Evolutionary conservation across 352 stramenopile species (phyloP).

Genomic region (Thraustochytrium sp.): DNA sequence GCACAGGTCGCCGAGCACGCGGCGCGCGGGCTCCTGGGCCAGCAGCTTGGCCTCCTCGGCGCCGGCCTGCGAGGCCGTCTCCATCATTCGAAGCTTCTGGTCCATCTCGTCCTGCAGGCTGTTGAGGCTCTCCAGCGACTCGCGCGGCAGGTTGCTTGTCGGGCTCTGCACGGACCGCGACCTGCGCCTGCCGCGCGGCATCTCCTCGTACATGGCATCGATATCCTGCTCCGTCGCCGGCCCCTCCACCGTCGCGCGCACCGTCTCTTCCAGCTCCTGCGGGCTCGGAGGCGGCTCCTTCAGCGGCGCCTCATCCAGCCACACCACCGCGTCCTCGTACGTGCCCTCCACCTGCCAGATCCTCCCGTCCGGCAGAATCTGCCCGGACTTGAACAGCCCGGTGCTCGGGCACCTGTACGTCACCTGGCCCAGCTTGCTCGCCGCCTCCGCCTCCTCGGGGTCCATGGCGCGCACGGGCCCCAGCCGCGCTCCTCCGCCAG

Average conservation of each 20-base stretch:
- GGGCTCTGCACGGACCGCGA: slow-evolving; percentile 26
- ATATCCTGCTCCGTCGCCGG: neutral
- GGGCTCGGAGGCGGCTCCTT: neutral
- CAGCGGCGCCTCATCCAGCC: slow-evolving; percentile 32
- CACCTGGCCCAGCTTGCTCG: slow-evolving; percentile 18
- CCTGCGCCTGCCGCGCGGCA: neutral
- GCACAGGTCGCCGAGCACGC: neutral
- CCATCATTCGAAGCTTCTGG: neutral
- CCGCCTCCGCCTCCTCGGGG: neutral
- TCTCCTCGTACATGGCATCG: neutral
- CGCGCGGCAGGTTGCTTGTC: neutral
- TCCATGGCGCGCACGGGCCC: too few relatives aligned
- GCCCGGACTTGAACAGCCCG: neutral
- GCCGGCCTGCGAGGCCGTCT: neutral
- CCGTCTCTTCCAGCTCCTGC: neutral
- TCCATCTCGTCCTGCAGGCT: slow-evolving; percentile 14
- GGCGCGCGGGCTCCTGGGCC: neutral
- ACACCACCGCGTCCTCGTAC: neutral
- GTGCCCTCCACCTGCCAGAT: slow-evolving; percentile 6
- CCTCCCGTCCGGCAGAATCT: neutral
- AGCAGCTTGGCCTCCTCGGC: neutral
- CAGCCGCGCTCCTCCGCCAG: too few relatives aligned
- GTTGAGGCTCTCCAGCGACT: slow-evolving; percentile 25
- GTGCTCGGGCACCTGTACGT: neutral
- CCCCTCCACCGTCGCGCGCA: neutral